Base-by-base conservation (phyloP, 2,329 filamentous ascomycete species). In the Fusarium hainanense region DNA sequence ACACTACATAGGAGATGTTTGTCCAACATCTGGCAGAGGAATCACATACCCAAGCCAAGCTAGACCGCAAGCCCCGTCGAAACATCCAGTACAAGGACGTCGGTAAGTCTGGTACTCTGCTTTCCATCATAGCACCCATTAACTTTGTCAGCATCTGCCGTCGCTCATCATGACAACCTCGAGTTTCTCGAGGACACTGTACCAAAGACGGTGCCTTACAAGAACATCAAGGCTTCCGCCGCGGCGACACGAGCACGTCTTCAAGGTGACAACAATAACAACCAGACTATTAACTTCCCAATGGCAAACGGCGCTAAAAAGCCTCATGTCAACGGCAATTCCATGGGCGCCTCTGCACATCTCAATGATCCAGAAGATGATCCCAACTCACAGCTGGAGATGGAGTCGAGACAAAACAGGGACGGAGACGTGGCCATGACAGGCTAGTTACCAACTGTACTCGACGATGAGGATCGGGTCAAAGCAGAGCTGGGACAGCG, bases 71-170 rank as follows among this genome's bases (percentile, higher is more conserved):
- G 79, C 95, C 95, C 8, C 88, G 96, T 59, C 90, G 94, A 65
- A 98, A 97, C 76, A 92, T 99, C 67, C 96, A 98, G 79, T 99
- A 99, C 84, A 93, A 93, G 77, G 96, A 99, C 80, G 87, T 99
- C 43, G 91, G 92, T 94, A 83, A 61, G 85, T 76, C 23, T 11
- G 44, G 11, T 14, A 16, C 23, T n/a, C 21, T 41, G 23, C 32
- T 13, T 21, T 27, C 18, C 20, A 42, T 32, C 12, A n/a, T 14
- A 10, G 20, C 21, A 32, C 12, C 18, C 27, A n/a, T 48, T 75
- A 51, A 64, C 54, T 28, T 55, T 16, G 54, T 40, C 75, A 94
- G 93, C 94, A 72, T 92, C 89, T 75, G 95, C 96, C 28, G 91
- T 98, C 58, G 88, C 92, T 10, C 92, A 93, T 77, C 90, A 94